Percentiles rank a stretch among this genome's conserved stretches.
phyloP scores from a whole-genome alignment of 2,329 filamentous ascomycete species.

The Emmonsiellopsis sp. region DNA sequence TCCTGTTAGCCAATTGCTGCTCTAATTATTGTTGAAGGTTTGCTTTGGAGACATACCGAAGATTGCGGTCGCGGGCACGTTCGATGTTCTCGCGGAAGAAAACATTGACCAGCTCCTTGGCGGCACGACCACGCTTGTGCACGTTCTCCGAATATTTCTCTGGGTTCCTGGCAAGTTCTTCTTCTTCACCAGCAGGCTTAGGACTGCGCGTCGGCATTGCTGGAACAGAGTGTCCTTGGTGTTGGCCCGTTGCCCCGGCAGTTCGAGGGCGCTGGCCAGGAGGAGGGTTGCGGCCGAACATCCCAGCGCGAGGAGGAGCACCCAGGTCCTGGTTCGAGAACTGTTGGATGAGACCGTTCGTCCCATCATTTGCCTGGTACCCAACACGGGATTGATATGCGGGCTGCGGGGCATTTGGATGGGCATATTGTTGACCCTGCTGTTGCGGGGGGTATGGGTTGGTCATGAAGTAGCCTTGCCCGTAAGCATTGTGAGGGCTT shows the following conservation, averaged over 20 bases:
- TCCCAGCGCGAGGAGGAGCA: constrained; percentile 60
- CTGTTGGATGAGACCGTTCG: constrained; percentile 86
- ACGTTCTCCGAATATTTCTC: constrained; percentile 85
- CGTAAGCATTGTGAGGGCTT: constrained; percentile 29
- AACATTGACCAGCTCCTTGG: constrained; percentile 56
- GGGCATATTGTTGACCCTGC: constrained; percentile 47
- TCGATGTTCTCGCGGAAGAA: constrained; percentile 99
- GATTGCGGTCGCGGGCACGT: constrained; percentile 86
- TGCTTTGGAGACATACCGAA: constrained; percentile 54
- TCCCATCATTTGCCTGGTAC: constrained; percentile 64
- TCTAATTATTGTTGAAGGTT: not conserved
- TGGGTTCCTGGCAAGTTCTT: constrained; percentile 68
- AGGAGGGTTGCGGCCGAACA: constrained; percentile 60
- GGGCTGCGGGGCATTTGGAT: constrained; percentile 45
- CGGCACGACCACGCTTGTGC: constrained; percentile 60
- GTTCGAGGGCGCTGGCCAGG: constrained; percentile 69
- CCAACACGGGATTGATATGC: constrained; percentile 43
- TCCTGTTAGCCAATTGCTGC: constrained; percentile 2
- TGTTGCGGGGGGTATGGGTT: constrained; percentile 43
- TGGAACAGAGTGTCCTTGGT: constrained; percentile 61
- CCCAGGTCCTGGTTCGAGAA: constrained; percentile 94
- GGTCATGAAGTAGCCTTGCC: constrained; percentile 53
- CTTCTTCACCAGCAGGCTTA: constrained; percentile 49
- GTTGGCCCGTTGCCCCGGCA: constrained; percentile 52
- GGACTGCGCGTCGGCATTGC: constrained; percentile 54